phyloP scores from a whole-genome alignment of 176 grass and related monocot genomes.

The Hordeum vulgare region DNA sequence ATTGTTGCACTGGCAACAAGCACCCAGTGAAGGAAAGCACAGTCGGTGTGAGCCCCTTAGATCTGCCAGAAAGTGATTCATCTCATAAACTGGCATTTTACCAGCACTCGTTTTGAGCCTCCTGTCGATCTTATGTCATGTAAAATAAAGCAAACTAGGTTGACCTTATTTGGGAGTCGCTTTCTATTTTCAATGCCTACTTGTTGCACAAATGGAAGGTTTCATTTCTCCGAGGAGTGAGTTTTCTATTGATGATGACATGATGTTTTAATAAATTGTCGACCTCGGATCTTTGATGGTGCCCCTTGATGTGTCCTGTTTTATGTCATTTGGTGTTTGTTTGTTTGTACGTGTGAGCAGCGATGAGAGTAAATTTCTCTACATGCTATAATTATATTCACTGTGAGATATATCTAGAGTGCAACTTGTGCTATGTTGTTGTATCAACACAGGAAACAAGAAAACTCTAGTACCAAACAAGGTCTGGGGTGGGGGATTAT shows the following conservation, averaged over 20 bases:
- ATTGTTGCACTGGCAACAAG: neutral
- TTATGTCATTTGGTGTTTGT: neutral
- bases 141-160: conserved; percentile 43
- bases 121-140: conserved; percentile 9
- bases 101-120: neutral
- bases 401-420: neutral
- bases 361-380: no score
- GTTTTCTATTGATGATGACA: no score
- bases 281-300: neutral
- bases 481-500: no score
- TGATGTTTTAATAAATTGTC: neutral
- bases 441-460: no score
- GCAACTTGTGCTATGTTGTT: no score
- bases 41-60: neutral
- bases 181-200: neutral
- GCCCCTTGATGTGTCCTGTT: neutral
- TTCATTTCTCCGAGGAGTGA: neutral
- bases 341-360: neutral
- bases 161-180: neutral
- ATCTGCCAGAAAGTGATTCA: neutral
- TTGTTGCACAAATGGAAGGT: neutral
- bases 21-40: conserved; percentile 4
- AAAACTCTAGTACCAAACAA: no score
- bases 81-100: conserved; percentile 20
- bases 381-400: neutral